A percentile compares a stretch with the other conserved stretches of the same genome.
phyloP scores from a whole-genome alignment of 192 early-diverging fungal genomes.

The Rhizoclosmatium sp. region DNA sequence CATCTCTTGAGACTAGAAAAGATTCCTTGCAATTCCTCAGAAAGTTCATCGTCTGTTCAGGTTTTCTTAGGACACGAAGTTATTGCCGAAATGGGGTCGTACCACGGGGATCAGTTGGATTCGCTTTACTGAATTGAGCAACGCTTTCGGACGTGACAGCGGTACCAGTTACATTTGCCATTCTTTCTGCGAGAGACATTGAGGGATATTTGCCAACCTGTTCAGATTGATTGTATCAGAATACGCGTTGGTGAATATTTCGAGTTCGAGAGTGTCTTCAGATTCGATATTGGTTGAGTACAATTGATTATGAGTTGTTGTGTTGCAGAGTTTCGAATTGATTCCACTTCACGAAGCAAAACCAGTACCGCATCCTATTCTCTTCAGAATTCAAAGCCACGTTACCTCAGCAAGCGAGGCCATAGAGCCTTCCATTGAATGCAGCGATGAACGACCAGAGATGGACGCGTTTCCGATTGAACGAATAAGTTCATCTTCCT shows the following conservation, averaged over 20 bases:
- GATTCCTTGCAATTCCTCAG: slow-evolving; percentile 67
- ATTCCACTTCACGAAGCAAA: background rate
- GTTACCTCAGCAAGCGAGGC: slow-evolving; percentile 25
- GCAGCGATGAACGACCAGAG: background rate
- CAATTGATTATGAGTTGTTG: too few relatives aligned
- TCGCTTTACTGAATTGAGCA: slow-evolving; percentile 41
- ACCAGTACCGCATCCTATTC: background rate
- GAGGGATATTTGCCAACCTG: slow-evolving; percentile 45
- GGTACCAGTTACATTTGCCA: slow-evolving; percentile 58
- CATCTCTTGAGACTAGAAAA: slow-evolving; percentile 73
- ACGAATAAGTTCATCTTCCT: slow-evolving; percentile 26
- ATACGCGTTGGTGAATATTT: background rate
- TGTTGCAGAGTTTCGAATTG: too few relatives aligned
- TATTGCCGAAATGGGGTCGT: background rate
- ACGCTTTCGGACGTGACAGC: slow-evolving; percentile 63
- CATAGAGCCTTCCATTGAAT: slow-evolving; percentile 27
- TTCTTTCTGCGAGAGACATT: slow-evolving; percentile 58
- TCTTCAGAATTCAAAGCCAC: background rate
- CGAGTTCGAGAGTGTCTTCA: too few relatives aligned
- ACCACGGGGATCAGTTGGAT: slow-evolving; percentile 32
- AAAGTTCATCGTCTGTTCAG: slow-evolving; percentile 59
- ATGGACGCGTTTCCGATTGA: slow-evolving; percentile 11
- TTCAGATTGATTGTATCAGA: background rate
- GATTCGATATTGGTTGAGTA: too few relatives aligned
- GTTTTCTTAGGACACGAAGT: background rate